Percentiles rank a stretch among this genome's conserved stretches.
phyloP scores from a whole-genome alignment of 495 filamentous ascomycete genomes.

The Lichenothelia convexa region DNA sequence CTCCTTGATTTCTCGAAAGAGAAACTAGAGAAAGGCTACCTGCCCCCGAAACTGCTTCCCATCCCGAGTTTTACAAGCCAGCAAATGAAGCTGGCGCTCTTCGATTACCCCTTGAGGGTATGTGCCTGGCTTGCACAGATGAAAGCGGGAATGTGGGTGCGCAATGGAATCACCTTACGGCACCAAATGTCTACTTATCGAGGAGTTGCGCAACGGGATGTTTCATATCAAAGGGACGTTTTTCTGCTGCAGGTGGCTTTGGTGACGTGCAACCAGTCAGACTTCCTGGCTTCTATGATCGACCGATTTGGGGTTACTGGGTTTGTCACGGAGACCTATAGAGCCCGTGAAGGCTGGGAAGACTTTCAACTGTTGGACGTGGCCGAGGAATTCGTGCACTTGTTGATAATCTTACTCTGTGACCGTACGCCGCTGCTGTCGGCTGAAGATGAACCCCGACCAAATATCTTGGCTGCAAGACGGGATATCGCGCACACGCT shows the following conservation, averaged over 20 bases:
- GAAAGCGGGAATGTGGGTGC: constrained; percentile 96
- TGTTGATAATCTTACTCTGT: constrained; percentile 77
- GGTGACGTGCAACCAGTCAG: constrained; percentile 65
- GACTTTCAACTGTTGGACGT: constrained; percentile 77
- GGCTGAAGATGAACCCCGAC: constrained; percentile 42
- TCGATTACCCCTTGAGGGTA: constrained; percentile 83
- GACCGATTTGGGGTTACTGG: constrained; percentile 76
- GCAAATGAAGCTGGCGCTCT: constrained; percentile 68
- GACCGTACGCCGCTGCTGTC: constrained; percentile 69
- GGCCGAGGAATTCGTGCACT: constrained; percentile 85
- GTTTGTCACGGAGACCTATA: constrained; percentile 77
- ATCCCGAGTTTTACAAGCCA: constrained; percentile 31
- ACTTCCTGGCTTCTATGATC: constrained; percentile 74
- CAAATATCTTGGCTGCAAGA: constrained; percentile 53
- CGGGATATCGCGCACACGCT: constrained; percentile 84
- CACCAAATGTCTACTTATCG: constrained; percentile 90
- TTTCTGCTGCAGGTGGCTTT: constrained; percentile 83
- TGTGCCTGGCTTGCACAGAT: constrained; percentile 96
- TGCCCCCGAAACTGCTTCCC: constrained; percentile 28
- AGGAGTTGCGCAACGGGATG: constrained; percentile 69
- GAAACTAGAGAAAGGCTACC: constrained; percentile 39
- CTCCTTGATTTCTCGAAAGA: constrained; percentile 42
- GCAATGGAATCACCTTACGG: constrained; percentile 84
- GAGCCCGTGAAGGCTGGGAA: constrained; percentile 50
- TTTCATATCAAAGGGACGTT: constrained; percentile 86